Evolutionary conservation across 1,284 basidiomycete species (phyloP), one percentile per base, ranked within the genome.

Genomic region (Cerrena zonata): DNA sequence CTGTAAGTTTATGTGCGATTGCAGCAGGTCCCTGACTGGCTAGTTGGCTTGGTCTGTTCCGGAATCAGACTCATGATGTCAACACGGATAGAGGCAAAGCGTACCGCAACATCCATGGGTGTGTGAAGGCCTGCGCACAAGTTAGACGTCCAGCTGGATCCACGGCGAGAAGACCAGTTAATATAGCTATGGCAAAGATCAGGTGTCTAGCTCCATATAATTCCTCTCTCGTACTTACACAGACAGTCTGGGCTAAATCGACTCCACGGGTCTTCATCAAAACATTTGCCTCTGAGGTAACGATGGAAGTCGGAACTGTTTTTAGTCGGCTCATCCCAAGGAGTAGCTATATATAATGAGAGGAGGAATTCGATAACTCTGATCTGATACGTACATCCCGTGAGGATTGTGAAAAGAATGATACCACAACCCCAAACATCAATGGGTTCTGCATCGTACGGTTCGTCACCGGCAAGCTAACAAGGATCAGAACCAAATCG

Each of bases 381-480:
- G 15, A 40, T 23, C 3, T 40, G 36, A 18, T 5, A 79, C 91
- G 59, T 65, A 94, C 94, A 98, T 47, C 95, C 95, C 3, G 84
- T 86, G 0, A 99, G 76, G 53, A 98, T 72, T 0, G 95, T 93
- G 65, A 92, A 98, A 0, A 99, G 74, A 34, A 99, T 95, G n/a
- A 98, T 90, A 1, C 96, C 96, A 48, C 91, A 81, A 1, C 92
- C 93, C 95, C 95, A 99, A 2, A 91, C 84, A 66, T 99, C 95
- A 36, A 98, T 84, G 0, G 94, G 93, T 58, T 96, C 92, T 3
- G 93, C 95, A 23, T 82, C 71, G 68, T 98, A 99, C 0, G 89
- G 71, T 2, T 60, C 65, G n/a, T 75, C 67, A 21, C 64, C 66
- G 48, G 73, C 75, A 30, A 87, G 58, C 82, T 84, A 18, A 7